Evolutionary conservation across 176 grass and related monocot species (phyloP).

Genomic region (Zoysia japonica): DNA sequence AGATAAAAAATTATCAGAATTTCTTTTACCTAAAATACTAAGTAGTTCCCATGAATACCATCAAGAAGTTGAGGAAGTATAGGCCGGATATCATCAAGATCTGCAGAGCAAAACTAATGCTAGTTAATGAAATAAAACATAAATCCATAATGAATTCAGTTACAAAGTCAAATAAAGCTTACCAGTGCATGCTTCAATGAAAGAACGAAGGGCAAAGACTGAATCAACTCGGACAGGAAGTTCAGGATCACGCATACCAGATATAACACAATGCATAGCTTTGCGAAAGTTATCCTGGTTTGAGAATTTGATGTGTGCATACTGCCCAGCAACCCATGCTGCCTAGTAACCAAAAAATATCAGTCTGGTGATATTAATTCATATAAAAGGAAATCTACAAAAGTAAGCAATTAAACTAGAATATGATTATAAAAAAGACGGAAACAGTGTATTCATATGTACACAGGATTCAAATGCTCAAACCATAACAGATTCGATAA

Average conservation of each 20-base stretch:
- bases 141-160: background rate
- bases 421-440: background rate
- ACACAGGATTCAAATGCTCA: conserved; percentile 1
- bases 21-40: background rate
- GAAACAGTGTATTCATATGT: background rate
- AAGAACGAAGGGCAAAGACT: conserved; percentile 94
- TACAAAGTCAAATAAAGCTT: conserved; percentile 32
- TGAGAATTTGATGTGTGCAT: conserved; percentile 84
- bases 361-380: background rate
- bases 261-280: conserved; percentile 80
- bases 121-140: background rate
- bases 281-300: conserved; percentile 72
- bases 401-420: conserved; percentile 23
- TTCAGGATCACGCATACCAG: conserved; percentile 78
- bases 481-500: background rate
- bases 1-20: conserved; percentile 4
- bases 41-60: conserved; percentile 50
- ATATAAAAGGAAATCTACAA: background rate
- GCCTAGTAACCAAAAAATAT: conserved; percentile 53
- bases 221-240: conserved; percentile 95
- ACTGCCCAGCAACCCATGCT: conserved; percentile 94
- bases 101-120: conserved; percentile 47
- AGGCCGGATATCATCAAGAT: conserved; percentile 85
- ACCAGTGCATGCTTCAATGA: conserved; percentile 92
- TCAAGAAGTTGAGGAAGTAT: conserved; percentile 94